These are phyloP conservation scores for Neurospora sp. DNA, from an alignment of 495 filamentous ascomycete species.

Conservation along the genomic window DNA sequence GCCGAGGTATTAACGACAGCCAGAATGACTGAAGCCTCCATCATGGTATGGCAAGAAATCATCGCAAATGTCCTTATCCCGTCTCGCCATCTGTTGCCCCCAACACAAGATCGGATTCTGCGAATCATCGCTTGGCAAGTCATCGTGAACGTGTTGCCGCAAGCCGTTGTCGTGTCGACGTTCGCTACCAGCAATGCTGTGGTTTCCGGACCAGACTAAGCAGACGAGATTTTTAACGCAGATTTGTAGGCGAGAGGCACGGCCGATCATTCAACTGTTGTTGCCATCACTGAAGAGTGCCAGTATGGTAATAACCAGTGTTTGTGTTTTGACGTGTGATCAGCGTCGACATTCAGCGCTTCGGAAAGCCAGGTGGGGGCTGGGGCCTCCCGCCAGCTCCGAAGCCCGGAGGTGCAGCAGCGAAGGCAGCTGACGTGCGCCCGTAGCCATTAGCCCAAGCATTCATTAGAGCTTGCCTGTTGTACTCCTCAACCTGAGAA, in stretches of 20 bases:
- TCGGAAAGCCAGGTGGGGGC: not conserved
- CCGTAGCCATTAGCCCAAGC: slow-evolving; percentile 6
- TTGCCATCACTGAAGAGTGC: not conserved
- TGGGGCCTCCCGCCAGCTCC: not conserved
- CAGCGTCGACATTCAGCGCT: not conserved
- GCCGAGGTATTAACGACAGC: not conserved
- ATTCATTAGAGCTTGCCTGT: slow-evolving; percentile 1
- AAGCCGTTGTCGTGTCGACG: not conserved
- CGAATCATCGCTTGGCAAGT: not conserved
- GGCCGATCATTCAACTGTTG: not conserved
- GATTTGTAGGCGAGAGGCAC: not conserved
- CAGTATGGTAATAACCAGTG: not conserved
- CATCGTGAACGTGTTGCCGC: not conserved
- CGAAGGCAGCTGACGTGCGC: not conserved
- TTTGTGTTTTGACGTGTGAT: not conserved
- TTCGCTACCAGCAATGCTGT: not conserved
- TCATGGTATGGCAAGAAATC: not conserved
- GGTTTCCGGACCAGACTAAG: not conserved
- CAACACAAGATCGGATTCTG: not conserved
- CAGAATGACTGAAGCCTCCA: not conserved
- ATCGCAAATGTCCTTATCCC: not conserved
- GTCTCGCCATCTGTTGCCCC: not conserved
- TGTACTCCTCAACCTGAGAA: slow-evolving; percentile 2
- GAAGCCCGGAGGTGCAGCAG: not conserved
- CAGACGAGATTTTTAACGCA: not conserved